phyloP scores from a whole-genome alignment of 768 basidiomycete species.

The Panus rudis region DNA sequence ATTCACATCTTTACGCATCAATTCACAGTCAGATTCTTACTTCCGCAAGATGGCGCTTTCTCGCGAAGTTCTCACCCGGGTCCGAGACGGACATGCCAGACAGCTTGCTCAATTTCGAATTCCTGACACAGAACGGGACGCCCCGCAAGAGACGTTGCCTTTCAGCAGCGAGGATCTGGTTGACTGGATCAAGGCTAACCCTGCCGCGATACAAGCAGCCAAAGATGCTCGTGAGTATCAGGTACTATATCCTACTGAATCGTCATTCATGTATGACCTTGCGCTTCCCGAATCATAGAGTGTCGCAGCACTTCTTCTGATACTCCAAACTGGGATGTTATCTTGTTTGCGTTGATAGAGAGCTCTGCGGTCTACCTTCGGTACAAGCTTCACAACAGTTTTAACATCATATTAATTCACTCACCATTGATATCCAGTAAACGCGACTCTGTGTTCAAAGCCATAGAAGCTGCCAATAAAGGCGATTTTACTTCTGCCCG shows the following conservation, averaged over 20 bases:
- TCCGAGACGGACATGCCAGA: neutral
- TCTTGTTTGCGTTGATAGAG: neutral
- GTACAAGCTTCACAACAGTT: neutral
- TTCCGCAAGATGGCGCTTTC: too few species aligned
- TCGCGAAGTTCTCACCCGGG: too few species aligned
- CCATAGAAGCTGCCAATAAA: slow-evolving; percentile 1
- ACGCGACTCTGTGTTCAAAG: neutral
- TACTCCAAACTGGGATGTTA: neutral
- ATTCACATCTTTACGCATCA: too few species aligned
- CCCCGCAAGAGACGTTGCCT: too few species aligned
- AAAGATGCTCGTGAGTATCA: neutral
- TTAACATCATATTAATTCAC: neutral
- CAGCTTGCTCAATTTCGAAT: neutral
- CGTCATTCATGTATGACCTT: neutral
- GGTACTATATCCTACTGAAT: too few species aligned
- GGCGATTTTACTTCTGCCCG: neutral
- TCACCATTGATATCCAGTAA: neutral
- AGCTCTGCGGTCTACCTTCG: slow-evolving; percentile 4
- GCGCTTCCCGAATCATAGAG: neutral
- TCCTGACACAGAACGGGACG: neutral
- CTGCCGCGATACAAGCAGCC: neutral
- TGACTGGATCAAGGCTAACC: neutral
- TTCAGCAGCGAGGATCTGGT: too few species aligned
- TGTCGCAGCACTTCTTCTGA: neutral
- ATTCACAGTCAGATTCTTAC: too few species aligned